These are phyloP conservation scores for Hirschioporus abietinus DNA, from an alignment of 768 basidiomycete genomes.

Conservation along the genomic window DNA sequence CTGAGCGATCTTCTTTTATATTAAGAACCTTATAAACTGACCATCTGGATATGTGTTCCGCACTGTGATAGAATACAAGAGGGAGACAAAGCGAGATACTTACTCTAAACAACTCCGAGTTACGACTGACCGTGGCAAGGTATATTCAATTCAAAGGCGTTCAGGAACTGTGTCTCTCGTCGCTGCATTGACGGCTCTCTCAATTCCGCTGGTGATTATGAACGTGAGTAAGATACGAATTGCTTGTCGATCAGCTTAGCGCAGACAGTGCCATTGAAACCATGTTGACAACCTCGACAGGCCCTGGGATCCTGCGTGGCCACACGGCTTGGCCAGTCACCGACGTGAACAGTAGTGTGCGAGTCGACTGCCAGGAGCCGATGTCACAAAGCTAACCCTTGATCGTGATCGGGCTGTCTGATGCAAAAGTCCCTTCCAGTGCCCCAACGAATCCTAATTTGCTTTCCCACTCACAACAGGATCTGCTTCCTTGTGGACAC, in stretches of 20 bases:
- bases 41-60: too few species aligned
- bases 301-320: not conserved
- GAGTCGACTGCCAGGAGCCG: not conserved
- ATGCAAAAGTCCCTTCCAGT: not conserved
- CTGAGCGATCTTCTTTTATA: too few species aligned
- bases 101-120: too few species aligned
- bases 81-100: too few species aligned
- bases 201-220: not conserved
- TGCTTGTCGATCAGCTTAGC: not conserved
- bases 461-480: not conserved
- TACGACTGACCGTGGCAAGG: too few species aligned
- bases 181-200: too few species aligned
- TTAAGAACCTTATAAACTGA: too few species aligned
- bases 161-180: too few species aligned
- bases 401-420: not conserved
- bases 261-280: too few species aligned
- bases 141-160: too few species aligned
- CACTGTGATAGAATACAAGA: too few species aligned
- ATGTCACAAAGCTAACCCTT: constrained; percentile 1
- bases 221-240: not conserved
- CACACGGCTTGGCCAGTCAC: not conserved
- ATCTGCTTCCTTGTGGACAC: not conserved
- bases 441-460: not conserved
- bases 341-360: not conserved
- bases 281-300: not conserved